Percentiles rank a stretch among this genome's conserved stretches.
Evolutionary conservation across 768 basidiomycete species (phyloP).

Genomic region (Boletales sp.): DNA sequence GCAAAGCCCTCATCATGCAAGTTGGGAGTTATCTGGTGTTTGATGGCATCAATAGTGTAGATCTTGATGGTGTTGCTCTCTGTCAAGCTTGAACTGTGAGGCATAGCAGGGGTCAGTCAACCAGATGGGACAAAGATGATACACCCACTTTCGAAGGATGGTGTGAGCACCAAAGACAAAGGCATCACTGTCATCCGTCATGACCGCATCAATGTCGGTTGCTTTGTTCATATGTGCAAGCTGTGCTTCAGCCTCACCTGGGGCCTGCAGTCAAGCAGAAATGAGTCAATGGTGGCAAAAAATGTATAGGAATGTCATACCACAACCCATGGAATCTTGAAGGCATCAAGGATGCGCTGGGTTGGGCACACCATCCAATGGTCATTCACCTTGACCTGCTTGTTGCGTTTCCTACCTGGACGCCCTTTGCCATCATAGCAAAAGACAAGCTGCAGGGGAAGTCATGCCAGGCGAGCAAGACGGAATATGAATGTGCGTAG

Average conservation of each 20-base stretch:
- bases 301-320: too few relatives aligned
- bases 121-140: too few relatives aligned
- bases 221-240: not conserved
- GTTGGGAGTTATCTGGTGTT: slow-evolving; percentile 11
- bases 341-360: slow-evolving; percentile 1
- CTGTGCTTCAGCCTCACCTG: not conserved
- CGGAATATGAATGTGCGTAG: not conserved
- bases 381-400: not conserved
- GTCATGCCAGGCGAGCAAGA: not conserved
- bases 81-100: not conserved
- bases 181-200: slow-evolving; percentile 1
- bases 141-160: slow-evolving; percentile 2
- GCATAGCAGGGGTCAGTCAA: too few relatives aligned
- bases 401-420: not conserved
- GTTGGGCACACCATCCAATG: slow-evolving; percentile 3
- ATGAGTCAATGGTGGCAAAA: too few relatives aligned
- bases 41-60: not conserved
- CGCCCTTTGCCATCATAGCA: not conserved
- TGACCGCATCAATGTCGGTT: not conserved
- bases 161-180: slow-evolving; percentile 4
- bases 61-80: not conserved
- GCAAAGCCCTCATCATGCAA: not conserved
- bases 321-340: too few relatives aligned
- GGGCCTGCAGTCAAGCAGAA: too few relatives aligned
- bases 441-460: not conserved